Conservation (phyloP, 2,329 filamentous ascomycete genomes). For the Xylaria sp. region DNA sequence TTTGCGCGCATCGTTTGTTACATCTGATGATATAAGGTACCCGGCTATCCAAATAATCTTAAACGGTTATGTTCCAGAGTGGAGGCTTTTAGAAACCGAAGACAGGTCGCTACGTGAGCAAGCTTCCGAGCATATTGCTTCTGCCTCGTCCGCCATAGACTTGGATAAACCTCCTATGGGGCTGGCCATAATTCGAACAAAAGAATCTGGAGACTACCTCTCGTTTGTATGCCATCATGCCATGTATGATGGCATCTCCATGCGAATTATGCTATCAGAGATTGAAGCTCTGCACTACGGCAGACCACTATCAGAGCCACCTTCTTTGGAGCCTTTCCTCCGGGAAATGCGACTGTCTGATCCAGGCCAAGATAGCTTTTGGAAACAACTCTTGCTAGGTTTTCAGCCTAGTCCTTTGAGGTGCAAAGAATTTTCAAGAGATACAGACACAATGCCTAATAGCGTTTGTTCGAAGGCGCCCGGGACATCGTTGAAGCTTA, state of each 20-base stretch:
- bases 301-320: slow-evolving; percentile 57
- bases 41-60: slow-evolving; percentile 80
- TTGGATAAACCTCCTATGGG: slow-evolving; percentile 58
- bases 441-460: slow-evolving; percentile 21
- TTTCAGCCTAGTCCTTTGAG: slow-evolving; percentile 53
- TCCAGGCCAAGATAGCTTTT: slow-evolving; percentile 69
- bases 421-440: slow-evolving; percentile 11
- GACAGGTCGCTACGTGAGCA: slow-evolving; percentile 36
- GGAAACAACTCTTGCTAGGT: slow-evolving; percentile 65
- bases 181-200: slow-evolving; percentile 53
- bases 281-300: slow-evolving; percentile 68
- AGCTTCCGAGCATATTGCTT: slow-evolving; percentile 51
- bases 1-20: slow-evolving; percentile 78
- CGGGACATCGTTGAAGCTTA: slow-evolving; percentile 51
- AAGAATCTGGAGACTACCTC: slow-evolving; percentile 50
- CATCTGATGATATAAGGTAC: slow-evolving; percentile 67
- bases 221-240: slow-evolving; percentile 78
- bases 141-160: slow-evolving; percentile 56
- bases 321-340: slow-evolving; percentile 73
- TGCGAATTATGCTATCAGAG: slow-evolving; percentile 75
- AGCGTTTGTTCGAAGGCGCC: slow-evolving; percentile 32
- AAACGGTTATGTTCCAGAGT: slow-evolving; percentile 54
- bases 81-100: slow-evolving; percentile 51
- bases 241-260: slow-evolving; percentile 85
- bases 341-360: slow-evolving; percentile 63